Evolutionary conservation across 1,284 basidiomycete genomes (phyloP).

Genomic region (Cystobasidium pallidum): DNA sequence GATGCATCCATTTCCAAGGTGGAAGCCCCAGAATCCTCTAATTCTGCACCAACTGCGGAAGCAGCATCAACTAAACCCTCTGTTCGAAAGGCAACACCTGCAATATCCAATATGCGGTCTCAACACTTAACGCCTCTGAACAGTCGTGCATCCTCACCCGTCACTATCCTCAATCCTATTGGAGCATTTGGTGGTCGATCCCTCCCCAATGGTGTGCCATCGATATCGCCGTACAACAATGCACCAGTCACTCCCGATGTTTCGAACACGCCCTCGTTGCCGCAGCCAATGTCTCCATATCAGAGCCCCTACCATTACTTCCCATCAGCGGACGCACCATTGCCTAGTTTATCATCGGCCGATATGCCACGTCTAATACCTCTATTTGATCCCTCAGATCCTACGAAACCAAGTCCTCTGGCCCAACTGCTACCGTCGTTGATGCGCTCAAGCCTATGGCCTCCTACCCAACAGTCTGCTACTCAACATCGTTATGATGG

Average conservation of each 20-base stretch:
- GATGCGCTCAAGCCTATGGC: slow-evolving; percentile 30
- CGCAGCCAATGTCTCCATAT: not conserved
- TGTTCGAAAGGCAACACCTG: not conserved
- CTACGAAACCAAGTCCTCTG: slow-evolving; percentile 44
- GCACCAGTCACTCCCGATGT: not conserved
- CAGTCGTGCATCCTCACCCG: slow-evolving; percentile 4
- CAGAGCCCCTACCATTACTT: no score
- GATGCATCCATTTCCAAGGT: not conserved
- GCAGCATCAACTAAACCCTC: not conserved
- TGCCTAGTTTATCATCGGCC: not conserved
- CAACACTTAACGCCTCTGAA: not conserved
- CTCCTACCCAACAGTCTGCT: slow-evolving; percentile 35
- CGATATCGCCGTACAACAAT: slow-evolving; percentile 13
- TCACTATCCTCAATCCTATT: slow-evolving; percentile 2
- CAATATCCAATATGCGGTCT: not conserved
- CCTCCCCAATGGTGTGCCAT: slow-evolving; percentile 44
- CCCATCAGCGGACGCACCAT: not conserved
- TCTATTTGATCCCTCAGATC: slow-evolving; percentile 41
- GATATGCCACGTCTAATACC: slow-evolving; percentile 37
- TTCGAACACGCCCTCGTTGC: not conserved
- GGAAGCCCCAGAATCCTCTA: not conserved
- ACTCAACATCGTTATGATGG: not conserved
- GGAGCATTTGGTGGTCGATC: not conserved
- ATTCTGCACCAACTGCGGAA: not conserved
- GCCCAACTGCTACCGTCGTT: slow-evolving; percentile 46